Evolutionary conservation across 495 filamentous ascomycete genomes (phyloP), one percentile per base, ranked within the genome.

Genomic region (Apodospora peruviana): DNA sequence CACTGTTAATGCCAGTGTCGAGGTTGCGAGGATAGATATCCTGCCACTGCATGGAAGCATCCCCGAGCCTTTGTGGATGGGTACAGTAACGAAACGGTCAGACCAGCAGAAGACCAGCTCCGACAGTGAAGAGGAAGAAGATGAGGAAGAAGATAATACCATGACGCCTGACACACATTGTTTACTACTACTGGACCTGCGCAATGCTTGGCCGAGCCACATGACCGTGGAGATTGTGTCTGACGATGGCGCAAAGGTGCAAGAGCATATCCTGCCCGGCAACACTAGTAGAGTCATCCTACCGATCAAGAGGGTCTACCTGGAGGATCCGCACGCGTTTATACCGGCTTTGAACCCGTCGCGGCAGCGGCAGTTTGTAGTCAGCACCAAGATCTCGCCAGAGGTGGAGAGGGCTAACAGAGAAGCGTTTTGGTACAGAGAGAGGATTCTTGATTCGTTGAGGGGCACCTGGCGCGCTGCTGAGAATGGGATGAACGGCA

Each of bases 371-470:
- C 91, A 96, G 65, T 96, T 93, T 55, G 87, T 96, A 18, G 87
- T 95, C 41, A 90, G 84, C 59, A 82, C 84, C 51, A 87, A 88
- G 53, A 75, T 87, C 41, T 83, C 86, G 0, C 85, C 88, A 2
- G 87, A 93, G 49, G 80, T 77, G 20, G 90, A 96, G 66, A 79
- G 84, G 27, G 80, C 83, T 5, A 84, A 76, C 36, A 78, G 91
- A 34, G 89, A 95, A 69, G 83, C 84, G 2, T 96, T 96, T 65
- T 96, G 91, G 91, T 96, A 89, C 68, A 79, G 91, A 5, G 86
- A 94, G 59, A 85, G 84, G 59, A 75, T 96, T 2, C 75, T 96
- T 9, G 85, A 87, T 50, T 72, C 74, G 18, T 63, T 95, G 2
- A 69, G 68, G 4, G 91, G 82, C 2, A 75, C 71, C 2, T 96